Percentiles rank a stretch among this genome's conserved stretches.
These are phyloP conservation scores for Pichia sp. DNA, from an alignment of 1,139 yeast genomes.

Conservation along the genomic window DNA sequence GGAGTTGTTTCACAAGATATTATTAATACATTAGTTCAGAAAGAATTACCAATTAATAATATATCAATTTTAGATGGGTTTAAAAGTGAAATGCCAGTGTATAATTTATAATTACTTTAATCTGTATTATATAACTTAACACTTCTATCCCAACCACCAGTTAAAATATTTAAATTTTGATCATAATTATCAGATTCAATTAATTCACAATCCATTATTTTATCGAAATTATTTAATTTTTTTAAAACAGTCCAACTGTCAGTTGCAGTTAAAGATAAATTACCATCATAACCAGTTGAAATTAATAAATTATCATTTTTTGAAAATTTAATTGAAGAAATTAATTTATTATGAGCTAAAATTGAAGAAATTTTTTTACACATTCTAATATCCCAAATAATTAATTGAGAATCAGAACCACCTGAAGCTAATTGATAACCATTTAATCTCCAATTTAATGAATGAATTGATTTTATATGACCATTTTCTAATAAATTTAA, in stretches of 20 bases:
- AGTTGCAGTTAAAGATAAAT: constrained; percentile 56
- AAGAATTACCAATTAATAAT: constrained; percentile 80
- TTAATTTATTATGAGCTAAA: constrained; percentile 71
- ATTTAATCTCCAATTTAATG: constrained; percentile 69
- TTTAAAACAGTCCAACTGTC: constrained; percentile 65
- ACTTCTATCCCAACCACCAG: constrained; percentile 83
- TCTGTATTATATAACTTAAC: constrained; percentile 46
- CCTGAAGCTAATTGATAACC: constrained; percentile 78
- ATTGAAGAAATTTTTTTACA: constrained; percentile 41
- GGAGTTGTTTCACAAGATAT: constrained; percentile 90
- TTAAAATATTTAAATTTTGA: constrained; percentile 40
- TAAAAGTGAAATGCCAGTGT: constrained; percentile 71
- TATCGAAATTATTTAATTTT: constrained; percentile 55
- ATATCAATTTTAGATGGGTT: constrained; percentile 70
- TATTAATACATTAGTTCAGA: constrained; percentile 70
- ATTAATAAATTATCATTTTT: constrained; percentile 40
- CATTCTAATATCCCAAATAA: constrained; percentile 79
- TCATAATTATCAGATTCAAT: constrained; percentile 39
- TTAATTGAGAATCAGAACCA: constrained; percentile 74
- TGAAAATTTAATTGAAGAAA: constrained; percentile 60
- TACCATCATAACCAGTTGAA: constrained; percentile 68
- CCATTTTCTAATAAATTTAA: constrained; percentile 45
- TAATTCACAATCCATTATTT: constrained; percentile 52
- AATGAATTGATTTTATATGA: constrained; percentile 68
- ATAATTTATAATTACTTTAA: constrained; percentile 30